A percentile compares a stretch with the other conserved stretches of the same genome.
Evolutionary conservation across 2,329 filamentous ascomycete species (phyloP).

Genomic region (Fragosphaeria purpurea): DNA sequence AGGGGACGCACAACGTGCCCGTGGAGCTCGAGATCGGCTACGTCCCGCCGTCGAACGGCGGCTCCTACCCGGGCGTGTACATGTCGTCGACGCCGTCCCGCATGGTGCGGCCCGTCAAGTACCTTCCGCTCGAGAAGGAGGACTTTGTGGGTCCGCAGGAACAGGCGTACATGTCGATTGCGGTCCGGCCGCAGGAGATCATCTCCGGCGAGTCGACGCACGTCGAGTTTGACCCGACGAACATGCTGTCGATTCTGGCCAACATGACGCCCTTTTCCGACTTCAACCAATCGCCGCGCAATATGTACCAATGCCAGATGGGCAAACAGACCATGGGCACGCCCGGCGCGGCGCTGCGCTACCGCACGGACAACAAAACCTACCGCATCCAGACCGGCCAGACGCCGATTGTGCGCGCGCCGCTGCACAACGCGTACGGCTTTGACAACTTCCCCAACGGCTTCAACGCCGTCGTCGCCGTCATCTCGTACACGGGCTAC

Average conservation of each 20-base stretch:
- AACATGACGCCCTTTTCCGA: conserved; percentile 99
- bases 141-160: conserved; percentile 91
- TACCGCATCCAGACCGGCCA: conserved; percentile 93
- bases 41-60: conserved; percentile 75
- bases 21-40: conserved; percentile 83
- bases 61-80: conserved; percentile 94
- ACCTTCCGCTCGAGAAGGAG: conserved; percentile 73
- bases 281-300: conserved; percentile 96
- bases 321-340: conserved; percentile 99
- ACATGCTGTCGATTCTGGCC: conserved; percentile 93
- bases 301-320: conserved; percentile 99
- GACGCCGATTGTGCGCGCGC: conserved; percentile 84
- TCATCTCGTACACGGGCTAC: conserved; percentile 97
- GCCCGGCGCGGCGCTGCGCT: conserved; percentile 70
- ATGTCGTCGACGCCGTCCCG: conserved; percentile 77
- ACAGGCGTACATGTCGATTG: conserved; percentile 97
- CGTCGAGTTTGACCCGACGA: conserved; percentile 87
- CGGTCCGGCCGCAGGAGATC: conserved; percentile 79
- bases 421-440: conserved; percentile 90
- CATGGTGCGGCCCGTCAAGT: conserved; percentile 88
- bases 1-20: conserved; percentile 71
- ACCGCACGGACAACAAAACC: conserved; percentile 94
- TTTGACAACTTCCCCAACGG: conserved; percentile 98
- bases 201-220: conserved; percentile 84
- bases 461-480: conserved; percentile 88